phyloP scores from a whole-genome alignment of 2,329 filamentous ascomycete species.

The Epichloe sylvatica region DNA sequence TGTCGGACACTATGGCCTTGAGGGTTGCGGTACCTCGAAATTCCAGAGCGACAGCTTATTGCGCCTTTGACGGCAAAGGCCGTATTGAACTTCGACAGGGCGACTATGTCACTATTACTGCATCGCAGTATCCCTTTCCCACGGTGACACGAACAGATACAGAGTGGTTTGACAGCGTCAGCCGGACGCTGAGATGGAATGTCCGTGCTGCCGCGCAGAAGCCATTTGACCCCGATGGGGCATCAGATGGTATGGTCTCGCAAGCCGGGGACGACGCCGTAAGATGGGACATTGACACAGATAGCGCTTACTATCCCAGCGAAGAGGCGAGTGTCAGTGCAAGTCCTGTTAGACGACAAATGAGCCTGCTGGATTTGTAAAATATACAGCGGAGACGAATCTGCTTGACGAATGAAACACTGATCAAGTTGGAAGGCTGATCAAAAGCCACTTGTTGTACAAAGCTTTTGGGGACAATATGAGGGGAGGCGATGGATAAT shows the following conservation, averaged over 20 bases:
- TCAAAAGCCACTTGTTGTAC: too few species aligned
- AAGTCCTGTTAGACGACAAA: constrained; percentile 56
- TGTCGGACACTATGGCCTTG: constrained; percentile 86
- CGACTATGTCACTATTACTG: constrained; percentile 91
- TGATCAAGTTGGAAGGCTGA: neutral
- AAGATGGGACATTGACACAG: constrained; percentile 92
- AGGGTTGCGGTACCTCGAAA: constrained; percentile 74
- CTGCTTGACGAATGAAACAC: neutral
- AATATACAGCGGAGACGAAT: neutral
- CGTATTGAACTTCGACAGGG: constrained; percentile 85
- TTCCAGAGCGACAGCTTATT: constrained; percentile 87
- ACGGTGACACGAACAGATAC: constrained; percentile 80
- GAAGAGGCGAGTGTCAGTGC: constrained; percentile 56
- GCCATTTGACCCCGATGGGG: constrained; percentile 52
- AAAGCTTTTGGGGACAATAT: too few species aligned
- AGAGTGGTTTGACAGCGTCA: constrained; percentile 96
- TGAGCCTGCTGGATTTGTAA: constrained; percentile 50
- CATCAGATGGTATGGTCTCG: constrained; percentile 19
- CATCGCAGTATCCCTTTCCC: constrained; percentile 92
- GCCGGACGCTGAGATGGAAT: constrained; percentile 88
- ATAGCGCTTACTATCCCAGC: constrained; percentile 56
- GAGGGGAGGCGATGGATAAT: too few species aligned
- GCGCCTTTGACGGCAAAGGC: constrained; percentile 93
- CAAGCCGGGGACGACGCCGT: constrained; percentile 42
- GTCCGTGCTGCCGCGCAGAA: constrained; percentile 85